A percentile compares a stretch with the other conserved stretches of the same genome.
These are phyloP conservation scores for Cicer yamashitae DNA, from an alignment of 306 rosid genomes.

Conservation along the genomic window DNA sequence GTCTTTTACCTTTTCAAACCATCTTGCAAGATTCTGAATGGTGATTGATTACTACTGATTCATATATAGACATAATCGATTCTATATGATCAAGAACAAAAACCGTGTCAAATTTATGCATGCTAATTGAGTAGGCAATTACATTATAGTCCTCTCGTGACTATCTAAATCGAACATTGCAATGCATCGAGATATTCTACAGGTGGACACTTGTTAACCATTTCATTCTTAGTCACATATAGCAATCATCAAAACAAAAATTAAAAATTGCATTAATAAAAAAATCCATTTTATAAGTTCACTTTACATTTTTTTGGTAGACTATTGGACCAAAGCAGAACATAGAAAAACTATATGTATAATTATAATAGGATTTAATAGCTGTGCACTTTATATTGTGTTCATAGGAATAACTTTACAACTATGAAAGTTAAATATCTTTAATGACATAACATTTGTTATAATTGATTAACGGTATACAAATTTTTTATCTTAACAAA, in stretches of 20 bases:
- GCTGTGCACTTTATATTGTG: no score
- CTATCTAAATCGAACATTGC: conserved; percentile 3
- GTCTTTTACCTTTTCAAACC: conserved; percentile 17
- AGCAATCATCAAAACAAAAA: background rate
- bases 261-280: background rate
- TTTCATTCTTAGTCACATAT: background rate
- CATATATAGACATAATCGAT: background rate
- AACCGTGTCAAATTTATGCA: background rate
- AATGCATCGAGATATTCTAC: background rate
- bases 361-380: no score
- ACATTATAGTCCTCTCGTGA: background rate
- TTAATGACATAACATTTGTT: no score
- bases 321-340: background rate
- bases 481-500: no score
- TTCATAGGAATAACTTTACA: no score
- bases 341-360: no score
- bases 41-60: background rate
- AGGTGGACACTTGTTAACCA: background rate
- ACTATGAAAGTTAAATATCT: no score
- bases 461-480: no score
- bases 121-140: background rate
- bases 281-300: background rate
- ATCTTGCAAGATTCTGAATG: conserved; percentile 29
- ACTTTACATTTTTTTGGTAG: background rate
- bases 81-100: background rate